Conservation (phyloP, 352 stramenopile species). For the Elongisporangium undulatum region DNA sequence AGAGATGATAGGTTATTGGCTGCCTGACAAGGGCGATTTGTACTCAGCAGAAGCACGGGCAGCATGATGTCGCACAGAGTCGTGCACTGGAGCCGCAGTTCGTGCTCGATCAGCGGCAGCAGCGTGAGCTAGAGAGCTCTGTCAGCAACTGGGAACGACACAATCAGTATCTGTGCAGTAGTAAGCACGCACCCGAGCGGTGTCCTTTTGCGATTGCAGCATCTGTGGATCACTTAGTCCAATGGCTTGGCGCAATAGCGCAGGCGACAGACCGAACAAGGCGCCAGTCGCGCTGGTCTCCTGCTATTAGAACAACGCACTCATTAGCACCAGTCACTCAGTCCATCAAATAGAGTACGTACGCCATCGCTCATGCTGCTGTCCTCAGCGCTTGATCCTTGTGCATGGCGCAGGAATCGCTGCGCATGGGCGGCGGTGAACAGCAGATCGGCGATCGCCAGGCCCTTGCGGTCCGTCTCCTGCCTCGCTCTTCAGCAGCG, state of each 20-base stretch:
- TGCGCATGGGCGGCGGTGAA: constrained; percentile 24
- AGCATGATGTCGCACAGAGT: constrained; percentile 29
- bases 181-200: constrained; percentile 17
- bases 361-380: background rate
- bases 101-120: constrained; percentile 23
- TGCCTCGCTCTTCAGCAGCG: background rate
- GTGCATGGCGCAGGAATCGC: constrained; percentile 14
- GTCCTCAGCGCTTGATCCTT: background rate
- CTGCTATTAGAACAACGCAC: background rate
- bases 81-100: constrained; percentile 20
- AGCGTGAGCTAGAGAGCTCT: constrained; percentile 14
- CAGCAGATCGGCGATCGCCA: constrained; percentile 18
- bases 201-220: constrained; percentile 10
- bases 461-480: background rate
- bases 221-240: constrained; percentile 14
- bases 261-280: constrained; percentile 20
- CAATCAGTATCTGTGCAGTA: background rate
- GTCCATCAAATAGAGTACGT: background rate
- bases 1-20: constrained; percentile 2
- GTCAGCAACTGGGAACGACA: background rate
- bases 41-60: constrained; percentile 14
- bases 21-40: constrained; percentile 1
- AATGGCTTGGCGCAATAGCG: constrained; percentile 9
- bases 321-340: background rate
- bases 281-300: background rate